Evolutionary conservation across 805 yeast genomes (phyloP).

Genomic region (Nakazawaea anatomiae): DNA sequence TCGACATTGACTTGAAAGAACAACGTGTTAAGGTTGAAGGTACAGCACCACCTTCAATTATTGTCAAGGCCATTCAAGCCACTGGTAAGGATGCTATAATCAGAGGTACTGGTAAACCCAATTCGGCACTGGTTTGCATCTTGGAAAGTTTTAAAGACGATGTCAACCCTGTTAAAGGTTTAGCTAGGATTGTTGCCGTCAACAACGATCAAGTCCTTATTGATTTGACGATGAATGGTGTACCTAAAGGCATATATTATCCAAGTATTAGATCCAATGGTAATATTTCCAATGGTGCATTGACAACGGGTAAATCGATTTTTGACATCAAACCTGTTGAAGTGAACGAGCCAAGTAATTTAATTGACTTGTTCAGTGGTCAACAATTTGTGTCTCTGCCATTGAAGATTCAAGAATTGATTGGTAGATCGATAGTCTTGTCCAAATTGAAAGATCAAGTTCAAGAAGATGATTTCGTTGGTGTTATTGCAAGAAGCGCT

Average conservation of each 20-base stretch:
- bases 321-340: constrained; percentile 37
- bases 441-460: constrained; percentile 33
- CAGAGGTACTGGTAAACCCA: constrained; percentile 83
- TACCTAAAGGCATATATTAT: constrained; percentile 55
- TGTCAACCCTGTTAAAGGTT: constrained; percentile 68
- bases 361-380: constrained; percentile 29
- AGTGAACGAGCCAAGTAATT: constrained; percentile 27
- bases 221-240: constrained; percentile 75
- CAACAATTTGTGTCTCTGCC: constrained; percentile 41
- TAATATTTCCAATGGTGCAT: constrained; percentile 67
- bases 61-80: constrained; percentile 60
- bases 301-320: constrained; percentile 53
- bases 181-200: constrained; percentile 77
- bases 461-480: constrained; percentile 48
- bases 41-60: constrained; percentile 65
- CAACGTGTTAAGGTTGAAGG: constrained; percentile 69
- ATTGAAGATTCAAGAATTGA: constrained; percentile 49
- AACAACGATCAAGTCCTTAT: constrained; percentile 47
- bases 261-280: constrained; percentile 70
- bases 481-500: constrained; percentile 93
- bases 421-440: constrained; percentile 63
- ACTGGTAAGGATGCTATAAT: constrained; percentile 88
- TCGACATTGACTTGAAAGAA: constrained; percentile 50
- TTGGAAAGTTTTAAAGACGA: constrained; percentile 61
- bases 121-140: constrained; percentile 88